phyloP scores from a whole-genome alignment of 2,329 filamentous ascomycete species.

The Septoria petroselini region DNA sequence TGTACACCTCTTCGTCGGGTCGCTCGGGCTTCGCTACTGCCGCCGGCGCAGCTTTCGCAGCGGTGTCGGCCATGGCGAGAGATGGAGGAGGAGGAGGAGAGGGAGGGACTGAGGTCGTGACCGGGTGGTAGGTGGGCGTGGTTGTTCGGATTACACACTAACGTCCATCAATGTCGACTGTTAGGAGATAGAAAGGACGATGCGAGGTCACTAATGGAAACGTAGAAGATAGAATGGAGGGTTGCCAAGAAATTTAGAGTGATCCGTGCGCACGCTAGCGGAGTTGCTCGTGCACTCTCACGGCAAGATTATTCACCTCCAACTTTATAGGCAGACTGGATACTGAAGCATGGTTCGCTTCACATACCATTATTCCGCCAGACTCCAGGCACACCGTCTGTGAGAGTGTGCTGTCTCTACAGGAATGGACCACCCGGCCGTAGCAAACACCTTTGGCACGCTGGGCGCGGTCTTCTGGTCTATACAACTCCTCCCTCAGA shows the following conservation, averaged over 20 bases:
- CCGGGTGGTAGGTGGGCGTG: not conserved
- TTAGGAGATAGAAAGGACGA: too few relatives aligned
- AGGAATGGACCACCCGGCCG: constrained; percentile 23
- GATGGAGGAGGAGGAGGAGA: not conserved
- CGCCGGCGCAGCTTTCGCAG: constrained; percentile 29
- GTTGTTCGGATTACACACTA: constrained; percentile 3
- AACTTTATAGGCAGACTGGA: too few relatives aligned
- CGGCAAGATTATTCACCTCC: too few relatives aligned
- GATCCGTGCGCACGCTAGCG: too few relatives aligned
- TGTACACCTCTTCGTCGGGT: constrained; percentile 83
- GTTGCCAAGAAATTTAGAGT: too few relatives aligned
- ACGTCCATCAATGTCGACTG: constrained; percentile 6
- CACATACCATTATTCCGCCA: not conserved
- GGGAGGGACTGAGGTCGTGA: not conserved
- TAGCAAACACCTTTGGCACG: constrained; percentile 58
- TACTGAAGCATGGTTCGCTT: too few relatives aligned
- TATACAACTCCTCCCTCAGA: constrained; percentile 67
- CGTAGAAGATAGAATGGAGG: too few relatives aligned
- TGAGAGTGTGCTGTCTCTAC: too few relatives aligned
- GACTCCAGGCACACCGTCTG: not conserved
- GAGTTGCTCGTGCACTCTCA: too few relatives aligned
- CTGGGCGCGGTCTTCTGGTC: constrained; percentile 65
- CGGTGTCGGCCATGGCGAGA: constrained; percentile 31
- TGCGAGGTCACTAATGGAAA: too few relatives aligned
- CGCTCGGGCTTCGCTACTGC: constrained; percentile 66